Conservation (phyloP, 495 filamentous ascomycete species). For the Penicillium dipodomyicola region DNA sequence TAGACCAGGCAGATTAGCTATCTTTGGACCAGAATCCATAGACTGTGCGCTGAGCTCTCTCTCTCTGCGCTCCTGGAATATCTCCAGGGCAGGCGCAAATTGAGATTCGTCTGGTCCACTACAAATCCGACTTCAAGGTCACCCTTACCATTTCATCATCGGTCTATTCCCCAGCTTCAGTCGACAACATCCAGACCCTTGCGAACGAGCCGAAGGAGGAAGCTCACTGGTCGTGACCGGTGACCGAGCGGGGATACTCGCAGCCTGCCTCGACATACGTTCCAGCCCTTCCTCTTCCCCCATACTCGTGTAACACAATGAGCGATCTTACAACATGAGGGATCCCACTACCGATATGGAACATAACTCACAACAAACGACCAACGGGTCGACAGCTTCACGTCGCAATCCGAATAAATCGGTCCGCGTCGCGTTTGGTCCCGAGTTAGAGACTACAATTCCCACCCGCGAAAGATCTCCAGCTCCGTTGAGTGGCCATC, state of each 20-base stretch:
- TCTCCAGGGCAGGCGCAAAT: conserved; percentile 12
- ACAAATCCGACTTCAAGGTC: not conserved
- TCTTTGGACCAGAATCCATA: conserved; percentile 9
- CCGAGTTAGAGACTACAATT: conserved; percentile 43
- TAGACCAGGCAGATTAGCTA: conserved; percentile 10
- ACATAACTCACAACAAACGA: conserved; percentile 28
- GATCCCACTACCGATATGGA: conserved; percentile 44
- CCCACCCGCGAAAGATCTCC: conserved; percentile 45
- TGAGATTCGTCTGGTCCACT: not conserved
- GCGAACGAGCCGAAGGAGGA: not conserved
- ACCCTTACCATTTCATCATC: conserved; percentile 7
- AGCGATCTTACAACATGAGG: conserved; percentile 39
- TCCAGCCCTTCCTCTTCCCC: conserved; percentile 14
- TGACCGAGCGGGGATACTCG: conserved; percentile 2
- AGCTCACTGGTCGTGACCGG: not conserved
- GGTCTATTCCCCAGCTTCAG: conserved; percentile 2
- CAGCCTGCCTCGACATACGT: conserved; percentile 10
- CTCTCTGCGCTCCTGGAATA: conserved; percentile 9
- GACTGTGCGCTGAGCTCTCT: conserved; percentile 11
- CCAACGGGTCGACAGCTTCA: conserved; percentile 34
- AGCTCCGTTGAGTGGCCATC: conserved; percentile 35
- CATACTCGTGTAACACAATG: conserved; percentile 35
- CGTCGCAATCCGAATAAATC: conserved; percentile 39
- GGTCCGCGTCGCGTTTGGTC: conserved; percentile 47
- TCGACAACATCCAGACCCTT: not conserved